Evolutionary conservation across 148 eudicot genomes (phyloP), one percentile per base, ranked within the genome.

Genomic region (Agrostemma githago): DNA sequence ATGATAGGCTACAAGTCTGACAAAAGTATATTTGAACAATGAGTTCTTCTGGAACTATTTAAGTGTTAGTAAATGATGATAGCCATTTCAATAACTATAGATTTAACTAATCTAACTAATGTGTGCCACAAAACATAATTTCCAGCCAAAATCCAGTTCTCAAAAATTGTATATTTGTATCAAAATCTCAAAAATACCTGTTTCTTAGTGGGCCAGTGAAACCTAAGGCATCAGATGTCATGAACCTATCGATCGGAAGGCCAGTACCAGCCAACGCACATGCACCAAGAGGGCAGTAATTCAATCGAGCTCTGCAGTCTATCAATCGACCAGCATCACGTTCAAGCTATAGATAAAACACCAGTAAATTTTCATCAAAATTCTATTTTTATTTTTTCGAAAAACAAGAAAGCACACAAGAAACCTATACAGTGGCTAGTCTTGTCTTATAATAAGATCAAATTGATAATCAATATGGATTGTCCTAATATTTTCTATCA

Each of bases 261-360:
- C 99, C 97, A 68, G 99, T 96, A 40, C 99, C 99, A 77, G 99
- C 99, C 83, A 96, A 80, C 39, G 99, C 99, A 85, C 99, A 96
- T 46, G 99, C 99, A 83, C 99, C 99, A 72, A 96, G 79, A 44
- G 99, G 99, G 73, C 91, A 86, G 82, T 86, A 90, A 83, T 96
- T 96, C 84, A 96, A 71, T 79, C 99, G 86, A 62, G 73, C 87
- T 82, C 87, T 87, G 79, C 99, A 96, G 83, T 96, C 97, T 73
- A 59, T 72, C 72, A 96, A 78, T 66, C 99, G 99, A 56, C 93
- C 86, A 75, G 92, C 95, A 90, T 96, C 99, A 75, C 97, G 97
- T 74, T 90, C 97, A 82, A 96, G 95, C 97, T 96, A 74, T 78
- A 80, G 51, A 63, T 6, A 56, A 56, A 81, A 44, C 21, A 64